Conservation (phyloP, 2,329 filamentous ascomycete species). For the Fusarium praegraminearum region DNA sequence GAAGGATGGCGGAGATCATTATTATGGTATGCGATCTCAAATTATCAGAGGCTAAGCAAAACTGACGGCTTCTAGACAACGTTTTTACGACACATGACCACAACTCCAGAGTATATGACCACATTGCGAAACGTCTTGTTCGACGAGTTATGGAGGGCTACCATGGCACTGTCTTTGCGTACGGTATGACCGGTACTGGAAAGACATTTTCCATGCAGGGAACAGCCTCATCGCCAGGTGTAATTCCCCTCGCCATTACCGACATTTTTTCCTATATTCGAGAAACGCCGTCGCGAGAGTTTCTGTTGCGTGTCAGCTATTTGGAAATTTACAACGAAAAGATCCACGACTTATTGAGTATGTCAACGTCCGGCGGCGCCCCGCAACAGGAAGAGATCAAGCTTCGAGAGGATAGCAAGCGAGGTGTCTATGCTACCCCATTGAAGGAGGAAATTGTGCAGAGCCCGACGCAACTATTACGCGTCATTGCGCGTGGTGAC, state of each 20-base stretch:
- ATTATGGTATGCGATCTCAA: slow-evolving; percentile 75
- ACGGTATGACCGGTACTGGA: slow-evolving; percentile 98
- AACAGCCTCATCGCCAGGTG: slow-evolving; percentile 92
- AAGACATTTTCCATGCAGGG: slow-evolving; percentile 99
- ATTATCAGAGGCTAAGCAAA: background rate
- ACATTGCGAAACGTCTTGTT: slow-evolving; percentile 91
- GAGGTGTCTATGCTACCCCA: slow-evolving; percentile 95
- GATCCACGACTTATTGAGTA: slow-evolving; percentile 91
- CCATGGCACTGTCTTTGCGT: slow-evolving; percentile 97
- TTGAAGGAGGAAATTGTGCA: slow-evolving; percentile 99
- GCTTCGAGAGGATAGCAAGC: slow-evolving; percentile 93
- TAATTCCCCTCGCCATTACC: slow-evolving; percentile 96
- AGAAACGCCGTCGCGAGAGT: slow-evolving; percentile 94
- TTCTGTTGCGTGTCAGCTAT: slow-evolving; percentile 95
- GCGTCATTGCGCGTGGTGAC: slow-evolving; percentile 95
- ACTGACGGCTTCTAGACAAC: slow-evolving; percentile 75
- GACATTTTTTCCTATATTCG: slow-evolving; percentile 99
- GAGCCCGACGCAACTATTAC: slow-evolving; percentile 91
- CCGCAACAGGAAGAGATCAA: slow-evolving; percentile 91
- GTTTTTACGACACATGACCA: slow-evolving; percentile 95
- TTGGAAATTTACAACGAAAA: slow-evolving; percentile 99
- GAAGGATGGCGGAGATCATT: slow-evolving; percentile 91
- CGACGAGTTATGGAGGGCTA: slow-evolving; percentile 99
- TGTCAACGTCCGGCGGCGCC: slow-evolving; percentile 70
- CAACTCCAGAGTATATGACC: slow-evolving; percentile 94